phyloP scores from a whole-genome alignment of 108 stramenopile genomes.

The Aurantiochytrium sp. region DNA sequence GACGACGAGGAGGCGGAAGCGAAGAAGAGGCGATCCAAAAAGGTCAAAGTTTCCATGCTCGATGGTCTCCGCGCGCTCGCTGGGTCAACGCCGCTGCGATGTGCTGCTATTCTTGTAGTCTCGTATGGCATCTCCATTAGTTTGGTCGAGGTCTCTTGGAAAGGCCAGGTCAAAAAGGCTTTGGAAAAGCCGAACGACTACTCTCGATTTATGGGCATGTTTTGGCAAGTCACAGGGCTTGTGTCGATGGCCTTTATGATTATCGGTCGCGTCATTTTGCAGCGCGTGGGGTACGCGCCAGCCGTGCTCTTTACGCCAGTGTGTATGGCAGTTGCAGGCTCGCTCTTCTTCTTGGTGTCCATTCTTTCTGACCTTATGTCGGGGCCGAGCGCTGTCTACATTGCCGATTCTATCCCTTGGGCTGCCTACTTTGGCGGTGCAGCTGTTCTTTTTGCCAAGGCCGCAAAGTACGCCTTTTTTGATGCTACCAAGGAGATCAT shows the following conservation, averaged over 20 bases:
- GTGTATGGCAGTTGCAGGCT: conserved; percentile 83
- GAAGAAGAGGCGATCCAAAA: background rate
- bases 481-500: conserved; percentile 99
- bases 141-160: conserved; percentile 98
- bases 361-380: conserved; percentile 51
- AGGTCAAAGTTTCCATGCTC: background rate
- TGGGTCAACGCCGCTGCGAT: conserved; percentile 19
- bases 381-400: conserved; percentile 22
- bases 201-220: conserved; percentile 98
- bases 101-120: conserved; percentile 74
- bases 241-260: conserved; percentile 96
- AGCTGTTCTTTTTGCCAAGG: conserved; percentile 83
- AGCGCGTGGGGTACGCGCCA: conserved; percentile 81
- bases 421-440: conserved; percentile 80
- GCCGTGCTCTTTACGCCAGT: conserved; percentile 87
- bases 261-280: conserved; percentile 75
- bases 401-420: conserved; percentile 50
- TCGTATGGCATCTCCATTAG: conserved; percentile 97
- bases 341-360: conserved; percentile 77
- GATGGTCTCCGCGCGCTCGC: background rate
- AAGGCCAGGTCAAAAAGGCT: conserved; percentile 89
- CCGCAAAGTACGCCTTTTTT: conserved; percentile 86
- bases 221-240: conserved; percentile 80
- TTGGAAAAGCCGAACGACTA: conserved; percentile 93
- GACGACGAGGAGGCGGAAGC: background rate